Percentiles rank a stretch among this genome's conserved stretches.
Conservation (phyloP, 306 rosid species). For the Begonia fuchsioides region DNA sequence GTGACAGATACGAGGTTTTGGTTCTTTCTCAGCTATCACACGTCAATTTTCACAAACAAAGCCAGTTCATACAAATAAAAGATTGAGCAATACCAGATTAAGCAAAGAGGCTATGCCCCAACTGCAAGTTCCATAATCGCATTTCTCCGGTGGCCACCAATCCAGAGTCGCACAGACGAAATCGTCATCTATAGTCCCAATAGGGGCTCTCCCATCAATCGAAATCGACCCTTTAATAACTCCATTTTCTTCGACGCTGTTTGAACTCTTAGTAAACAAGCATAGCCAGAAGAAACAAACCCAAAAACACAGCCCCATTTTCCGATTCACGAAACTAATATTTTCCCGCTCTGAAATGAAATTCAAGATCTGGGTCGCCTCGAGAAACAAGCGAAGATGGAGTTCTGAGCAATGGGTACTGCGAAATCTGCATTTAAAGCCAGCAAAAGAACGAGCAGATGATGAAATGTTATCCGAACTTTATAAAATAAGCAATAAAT, state of each 20-base stretch:
- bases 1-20: too few species aligned
- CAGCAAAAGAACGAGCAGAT: too few species aligned
- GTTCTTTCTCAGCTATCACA: too few species aligned
- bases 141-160: slow-evolving; percentile 99
- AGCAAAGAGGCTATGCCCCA: slow-evolving; percentile 84
- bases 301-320: slow-evolving; percentile 36
- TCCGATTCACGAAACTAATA: too few species aligned
- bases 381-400: too few species aligned
- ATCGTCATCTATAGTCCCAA: slow-evolving; percentile 65
- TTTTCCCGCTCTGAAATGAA: slow-evolving; percentile 6
- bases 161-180: slow-evolving; percentile 85
- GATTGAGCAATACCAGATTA: slow-evolving; percentile 45
- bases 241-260: slow-evolving; percentile 12
- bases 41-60: too few species aligned
- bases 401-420: too few species aligned
- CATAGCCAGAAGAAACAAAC: slow-evolving; percentile 22
- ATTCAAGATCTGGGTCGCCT: background rate
- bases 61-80: background rate
- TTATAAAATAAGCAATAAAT: too few species aligned
- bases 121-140: slow-evolving; percentile 78
- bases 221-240: slow-evolving; percentile 30
- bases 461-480: too few species aligned
- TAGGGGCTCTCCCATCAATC: slow-evolving; percentile 35
- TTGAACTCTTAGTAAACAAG: slow-evolving; percentile 16
- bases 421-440: too few species aligned